Percentiles rank a stretch among this genome's conserved stretches.
Evolutionary conservation across 2,329 filamentous ascomycete species (phyloP).

Genomic region (Colletotrichum filicis): DNA sequence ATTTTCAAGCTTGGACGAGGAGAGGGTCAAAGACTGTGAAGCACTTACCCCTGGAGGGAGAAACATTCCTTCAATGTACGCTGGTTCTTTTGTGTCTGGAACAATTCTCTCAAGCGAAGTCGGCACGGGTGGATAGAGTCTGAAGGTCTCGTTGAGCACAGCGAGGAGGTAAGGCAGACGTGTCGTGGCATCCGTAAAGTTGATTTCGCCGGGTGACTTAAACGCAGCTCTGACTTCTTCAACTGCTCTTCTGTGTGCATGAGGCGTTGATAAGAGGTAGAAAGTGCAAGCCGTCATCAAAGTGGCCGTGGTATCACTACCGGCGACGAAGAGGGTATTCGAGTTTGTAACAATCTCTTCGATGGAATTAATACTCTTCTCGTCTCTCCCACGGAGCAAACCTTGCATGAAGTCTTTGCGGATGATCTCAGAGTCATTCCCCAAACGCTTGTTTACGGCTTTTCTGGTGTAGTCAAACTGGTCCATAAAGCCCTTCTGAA

Average conservation of each 20-base stretch:
- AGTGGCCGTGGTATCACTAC: conserved; percentile 48
- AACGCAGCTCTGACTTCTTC: conserved; percentile 51
- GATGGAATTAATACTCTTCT: not conserved
- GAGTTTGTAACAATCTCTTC: conserved; percentile 10
- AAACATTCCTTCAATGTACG: not conserved
- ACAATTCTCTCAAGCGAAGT: conserved; percentile 1
- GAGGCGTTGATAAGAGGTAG: not conserved
- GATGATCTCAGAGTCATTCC: not conserved
- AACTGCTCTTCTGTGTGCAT: conserved; percentile 39
- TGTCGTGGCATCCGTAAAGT: conserved; percentile 41
- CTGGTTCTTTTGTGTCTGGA: not conserved
- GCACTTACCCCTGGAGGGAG: not conserved
- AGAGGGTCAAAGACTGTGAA: no score
- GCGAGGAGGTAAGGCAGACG: conserved; percentile 39
- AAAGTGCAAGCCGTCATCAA: conserved; percentile 38
- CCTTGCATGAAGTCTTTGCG: conserved; percentile 37
- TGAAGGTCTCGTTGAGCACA: conserved; percentile 16
- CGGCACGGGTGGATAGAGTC: conserved; percentile 15
- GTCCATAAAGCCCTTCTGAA: not conserved
- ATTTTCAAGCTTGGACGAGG: not conserved
- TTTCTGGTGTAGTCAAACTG: not conserved
- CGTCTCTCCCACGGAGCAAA: conserved; percentile 23
- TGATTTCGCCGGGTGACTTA: conserved; percentile 47
- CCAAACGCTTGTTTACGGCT: conserved; percentile 28
- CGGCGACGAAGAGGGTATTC: conserved; percentile 39